These are phyloP conservation scores for Polytrichum commune DNA, from an alignment of 225 moss, liverwort and hornwort genomes.

Conservation along the genomic window DNA sequence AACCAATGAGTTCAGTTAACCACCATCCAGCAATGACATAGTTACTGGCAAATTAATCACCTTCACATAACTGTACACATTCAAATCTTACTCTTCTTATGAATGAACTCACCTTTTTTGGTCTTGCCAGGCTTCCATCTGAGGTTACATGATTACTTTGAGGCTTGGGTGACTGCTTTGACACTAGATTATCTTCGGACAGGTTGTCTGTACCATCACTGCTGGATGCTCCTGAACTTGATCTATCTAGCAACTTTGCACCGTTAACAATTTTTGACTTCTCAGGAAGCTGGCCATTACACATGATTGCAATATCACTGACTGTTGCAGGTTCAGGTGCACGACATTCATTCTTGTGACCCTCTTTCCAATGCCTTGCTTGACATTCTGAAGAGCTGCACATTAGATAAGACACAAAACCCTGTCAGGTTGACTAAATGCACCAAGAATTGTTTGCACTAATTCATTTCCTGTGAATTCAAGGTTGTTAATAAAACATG, in stretches of 20 bases:
- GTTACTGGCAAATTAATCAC: too few relatives aligned
- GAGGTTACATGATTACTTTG: conserved; percentile 1
- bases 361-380: conserved; percentile 70
- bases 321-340: conserved; percentile 8
- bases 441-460: too few relatives aligned
- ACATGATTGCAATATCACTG: conserved; percentile 32
- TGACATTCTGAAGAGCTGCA: conserved; percentile 75
- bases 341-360: conserved; percentile 69
- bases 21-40: too few relatives aligned
- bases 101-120: conserved; percentile 42
- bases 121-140: conserved; percentile 37
- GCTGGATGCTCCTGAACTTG: conserved; percentile 38
- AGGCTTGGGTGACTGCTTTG: conserved; percentile 8
- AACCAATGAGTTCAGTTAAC: too few relatives aligned
- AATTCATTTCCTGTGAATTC: too few relatives aligned
- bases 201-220: conserved; percentile 20
- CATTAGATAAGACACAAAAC: background rate
- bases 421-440: too few relatives aligned
- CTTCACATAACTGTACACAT: too few relatives aligned
- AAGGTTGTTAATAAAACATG: too few relatives aligned
- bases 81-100: background rate
- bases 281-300: conserved; percentile 17
- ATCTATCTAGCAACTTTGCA: conserved; percentile 17
- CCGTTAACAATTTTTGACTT: conserved; percentile 2
- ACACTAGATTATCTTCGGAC: background rate